Evolutionary conservation across 176 grass and related monocot species (phyloP).

Genomic region (Avena insularis): DNA sequence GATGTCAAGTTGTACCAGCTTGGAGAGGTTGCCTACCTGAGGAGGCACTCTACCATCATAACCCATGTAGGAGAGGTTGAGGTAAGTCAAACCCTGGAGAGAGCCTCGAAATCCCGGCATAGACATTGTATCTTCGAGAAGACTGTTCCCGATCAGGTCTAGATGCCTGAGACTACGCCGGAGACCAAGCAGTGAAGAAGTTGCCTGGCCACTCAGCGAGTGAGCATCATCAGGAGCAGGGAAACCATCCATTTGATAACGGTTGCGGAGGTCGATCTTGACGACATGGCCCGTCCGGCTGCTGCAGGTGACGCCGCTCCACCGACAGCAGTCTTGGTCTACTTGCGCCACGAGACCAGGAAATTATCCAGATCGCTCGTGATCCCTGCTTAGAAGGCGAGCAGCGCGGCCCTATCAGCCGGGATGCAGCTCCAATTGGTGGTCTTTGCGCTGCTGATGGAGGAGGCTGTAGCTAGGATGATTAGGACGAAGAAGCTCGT

Average conservation of each 20-base stretch:
- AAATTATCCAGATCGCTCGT: neutral
- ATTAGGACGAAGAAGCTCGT: neutral
- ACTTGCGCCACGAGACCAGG: neutral
- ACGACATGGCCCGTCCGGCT: no score
- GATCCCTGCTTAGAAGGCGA: conserved; percentile 36
- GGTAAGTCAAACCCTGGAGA: neutral
- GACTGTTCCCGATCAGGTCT: neutral
- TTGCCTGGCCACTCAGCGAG: neutral
- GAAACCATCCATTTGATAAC: no score
- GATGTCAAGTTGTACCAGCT: neutral
- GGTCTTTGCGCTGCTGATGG: no score
- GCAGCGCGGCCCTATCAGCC: conserved; percentile 29
- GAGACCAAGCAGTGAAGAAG: neutral
- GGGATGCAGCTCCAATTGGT: neutral
- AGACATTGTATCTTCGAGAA: neutral
- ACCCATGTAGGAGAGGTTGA: neutral
- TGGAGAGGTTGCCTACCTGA: neutral
- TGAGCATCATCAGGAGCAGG: no score
- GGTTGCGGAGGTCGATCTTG: no score
- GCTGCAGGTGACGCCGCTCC: conserved; percentile 38
- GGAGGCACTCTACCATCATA: neutral
- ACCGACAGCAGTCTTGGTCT: neutral
- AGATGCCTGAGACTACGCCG: neutral
- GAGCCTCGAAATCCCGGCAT: neutral
- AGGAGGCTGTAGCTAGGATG: neutral